Conservation (phyloP, 805 yeast genomes). For the Nakazawaea ernobii region DNA sequence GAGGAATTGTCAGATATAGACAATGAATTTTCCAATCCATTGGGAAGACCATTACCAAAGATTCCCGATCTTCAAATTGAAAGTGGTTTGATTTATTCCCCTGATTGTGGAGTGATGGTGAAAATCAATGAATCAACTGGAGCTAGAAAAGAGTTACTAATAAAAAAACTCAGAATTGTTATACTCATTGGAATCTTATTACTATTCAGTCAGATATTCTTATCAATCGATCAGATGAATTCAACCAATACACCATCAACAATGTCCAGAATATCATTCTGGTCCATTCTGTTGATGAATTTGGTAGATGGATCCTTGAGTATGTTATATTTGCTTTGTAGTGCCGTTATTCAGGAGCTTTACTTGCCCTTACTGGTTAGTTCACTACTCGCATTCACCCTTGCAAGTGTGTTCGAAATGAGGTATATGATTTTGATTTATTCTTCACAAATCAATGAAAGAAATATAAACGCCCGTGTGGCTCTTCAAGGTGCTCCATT, state of each 20-base stretch:
- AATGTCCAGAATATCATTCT: slow-evolving; percentile 65
- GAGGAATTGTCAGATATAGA: slow-evolving; percentile 60
- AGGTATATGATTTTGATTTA: slow-evolving; percentile 65
- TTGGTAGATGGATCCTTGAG: slow-evolving; percentile 66
- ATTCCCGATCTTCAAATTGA: slow-evolving; percentile 53
- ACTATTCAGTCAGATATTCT: slow-evolving; percentile 45
- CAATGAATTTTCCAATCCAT: slow-evolving; percentile 62
- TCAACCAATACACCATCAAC: slow-evolving; percentile 74
- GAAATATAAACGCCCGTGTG: slow-evolving; percentile 59
- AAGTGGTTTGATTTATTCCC: slow-evolving; percentile 68
- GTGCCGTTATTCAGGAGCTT: slow-evolving; percentile 48
- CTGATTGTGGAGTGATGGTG: slow-evolving; percentile 75
- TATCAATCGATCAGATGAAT: slow-evolving; percentile 66
- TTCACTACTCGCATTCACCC: slow-evolving; percentile 61
- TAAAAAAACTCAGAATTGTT: slow-evolving; percentile 30
- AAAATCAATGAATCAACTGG: slow-evolving; percentile 40
- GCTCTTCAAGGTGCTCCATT: slow-evolving; percentile 55
- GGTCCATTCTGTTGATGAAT: slow-evolving; percentile 58
- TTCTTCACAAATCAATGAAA: slow-evolving; percentile 67
- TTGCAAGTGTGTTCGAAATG: slow-evolving; percentile 71
- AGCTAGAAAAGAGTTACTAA: slow-evolving; percentile 45
- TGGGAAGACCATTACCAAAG: slow-evolving; percentile 67
- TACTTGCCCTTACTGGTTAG: slow-evolving; percentile 66
- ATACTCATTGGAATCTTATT: slow-evolving; percentile 38
- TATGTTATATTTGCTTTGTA: slow-evolving; percentile 52